Evolutionary conservation across 495 filamentous ascomycete genomes (phyloP), one percentile per base, ranked within the genome.

Genomic region (Lasiosphaeris hirsuta): DNA sequence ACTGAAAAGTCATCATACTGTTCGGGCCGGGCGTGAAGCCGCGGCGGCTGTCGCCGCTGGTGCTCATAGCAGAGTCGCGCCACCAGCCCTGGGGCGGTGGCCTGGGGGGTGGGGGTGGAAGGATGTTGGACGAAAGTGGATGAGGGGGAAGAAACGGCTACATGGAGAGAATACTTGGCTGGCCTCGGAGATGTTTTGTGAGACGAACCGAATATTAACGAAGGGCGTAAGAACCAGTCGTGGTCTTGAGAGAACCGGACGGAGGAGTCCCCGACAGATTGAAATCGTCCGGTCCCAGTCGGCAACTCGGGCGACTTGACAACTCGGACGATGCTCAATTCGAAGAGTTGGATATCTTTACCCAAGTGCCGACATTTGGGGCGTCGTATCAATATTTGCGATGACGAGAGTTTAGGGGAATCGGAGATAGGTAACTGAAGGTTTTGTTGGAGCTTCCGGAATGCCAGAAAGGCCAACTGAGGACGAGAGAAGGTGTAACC

Each of bases 301-400:
- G 46, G n/a, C 33, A 15, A 30, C 36, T 6, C 3, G 6, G 33
- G 46, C 23, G 15, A 19, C 46, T 35, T 8, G 23, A 18, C 23
- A 35, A 17, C 37, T 30, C 37, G 17, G 38, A 40, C 56, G 45
- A 35, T 59, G 42, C 55, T 53, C 33, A 35, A 55, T 23, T 18
- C 15, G 43, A 38, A 50, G 17, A 23, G 8, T 40, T 13, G 52
- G 48, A 53, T 41, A 59, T 46, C 30, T 47, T 38, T 59, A 56
- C 47, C 56, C 51, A 36, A 48, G 23, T 59, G 60, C 41, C 46
- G 56, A 56, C 56, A 46, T 52, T 60, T 37, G 14, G 45, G 35
- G 33, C n/a, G 57, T 14, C 42, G 50, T 59, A 48, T 36, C 43
- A 40, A 44, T 60, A 46, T 55, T 35, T 34, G 23, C 15, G 43